phyloP scores from a whole-genome alignment of 2,329 filamentous ascomycete species.

The Teratosphaeria gauchensis region DNA sequence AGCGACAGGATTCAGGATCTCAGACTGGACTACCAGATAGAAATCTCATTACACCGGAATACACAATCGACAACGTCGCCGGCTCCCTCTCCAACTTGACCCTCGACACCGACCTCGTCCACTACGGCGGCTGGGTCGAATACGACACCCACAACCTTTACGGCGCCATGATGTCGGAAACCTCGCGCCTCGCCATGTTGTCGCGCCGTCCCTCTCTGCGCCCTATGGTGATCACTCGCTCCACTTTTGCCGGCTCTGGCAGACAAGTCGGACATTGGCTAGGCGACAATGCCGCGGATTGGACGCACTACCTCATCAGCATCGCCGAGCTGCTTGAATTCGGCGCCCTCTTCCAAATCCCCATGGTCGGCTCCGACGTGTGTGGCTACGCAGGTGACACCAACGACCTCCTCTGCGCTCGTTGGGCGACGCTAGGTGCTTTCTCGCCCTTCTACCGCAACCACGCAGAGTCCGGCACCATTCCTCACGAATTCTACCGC shows the following conservation, averaged over 20 bases:
- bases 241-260: slow-evolving; percentile 65
- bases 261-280: slow-evolving; percentile 50
- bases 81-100: slow-evolving; percentile 35
- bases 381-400: slow-evolving; percentile 55
- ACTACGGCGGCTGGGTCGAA: slow-evolving; percentile 56
- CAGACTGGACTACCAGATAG: slow-evolving; percentile 50
- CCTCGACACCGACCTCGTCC: slow-evolving; percentile 57
- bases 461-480: slow-evolving; percentile 48
- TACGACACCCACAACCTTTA: slow-evolving; percentile 74
- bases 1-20: slow-evolving; percentile 13
- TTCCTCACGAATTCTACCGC: slow-evolving; percentile 63
- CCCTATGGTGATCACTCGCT: slow-evolving; percentile 64
- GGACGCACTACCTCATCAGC: slow-evolving; percentile 35
- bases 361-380: slow-evolving; percentile 51
- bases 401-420: slow-evolving; percentile 55
- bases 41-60: slow-evolving; percentile 55
- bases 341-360: slow-evolving; percentile 38
- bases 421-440: slow-evolving; percentile 65
- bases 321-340: slow-evolving; percentile 38
- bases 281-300: slow-evolving; percentile 43
- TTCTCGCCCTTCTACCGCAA: slow-evolving; percentile 70
- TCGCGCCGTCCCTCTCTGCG: slow-evolving; percentile 51
- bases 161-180: slow-evolving; percentile 62
- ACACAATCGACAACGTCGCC: slow-evolving; percentile 55
- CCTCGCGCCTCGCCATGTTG: slow-evolving; percentile 55